Base-by-base conservation (phyloP, 2,329 filamentous ascomycete genomes). In the Cyphellophora attinorum region DNA sequence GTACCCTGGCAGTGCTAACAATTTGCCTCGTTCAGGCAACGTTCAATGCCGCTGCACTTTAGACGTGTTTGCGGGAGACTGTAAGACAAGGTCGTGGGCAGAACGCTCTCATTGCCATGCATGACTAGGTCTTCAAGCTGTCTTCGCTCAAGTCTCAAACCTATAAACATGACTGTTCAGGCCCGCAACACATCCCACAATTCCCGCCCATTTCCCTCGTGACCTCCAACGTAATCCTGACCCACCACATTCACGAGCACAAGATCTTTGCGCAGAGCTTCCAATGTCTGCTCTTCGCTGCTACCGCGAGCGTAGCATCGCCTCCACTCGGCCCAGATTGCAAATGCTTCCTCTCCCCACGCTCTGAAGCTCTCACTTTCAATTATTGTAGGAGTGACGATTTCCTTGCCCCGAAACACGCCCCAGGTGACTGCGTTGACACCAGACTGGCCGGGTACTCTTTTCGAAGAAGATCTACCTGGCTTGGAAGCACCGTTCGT, bases 341-440 rank as follows among this genome's bases (percentile, higher is more conserved):
- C 81, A 63, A 91, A 98, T 1, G 91, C 89, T 67, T 98, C 91
- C 54, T 96, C 91, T 38, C 78, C 74, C 91, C 91, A 98, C 5
- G 88, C 85, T 42, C 78, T 72, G 69, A 96, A 96, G 55, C 83
- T 91, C 33, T 94, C 85, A 48, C 88, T 84, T 57, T 96, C 89
- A 51, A 96, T 93, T 53, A 96, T 96, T 2, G 89, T 96, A 3
- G 89, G 89, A 14, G 88, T 93, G 38, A 93, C 75, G 53, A 96
- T 96, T 59, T 96, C 89, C 62, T 95, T 95, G 27, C 85, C 85
- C 0, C 84, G 81, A 61, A 96, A 96, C 1, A 86, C 85, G 33
- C 89, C 89, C 89, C 89, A 96, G 0, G 91, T 98, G 2, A 98
- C 91, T 0, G 89, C 86, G 53, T 96, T 95, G 18, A 93, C 89